A percentile compares a stretch with the other conserved stretches of the same genome.
Conservation (phyloP, 129 eudicot genomes). For the Artemisia annua region DNA sequence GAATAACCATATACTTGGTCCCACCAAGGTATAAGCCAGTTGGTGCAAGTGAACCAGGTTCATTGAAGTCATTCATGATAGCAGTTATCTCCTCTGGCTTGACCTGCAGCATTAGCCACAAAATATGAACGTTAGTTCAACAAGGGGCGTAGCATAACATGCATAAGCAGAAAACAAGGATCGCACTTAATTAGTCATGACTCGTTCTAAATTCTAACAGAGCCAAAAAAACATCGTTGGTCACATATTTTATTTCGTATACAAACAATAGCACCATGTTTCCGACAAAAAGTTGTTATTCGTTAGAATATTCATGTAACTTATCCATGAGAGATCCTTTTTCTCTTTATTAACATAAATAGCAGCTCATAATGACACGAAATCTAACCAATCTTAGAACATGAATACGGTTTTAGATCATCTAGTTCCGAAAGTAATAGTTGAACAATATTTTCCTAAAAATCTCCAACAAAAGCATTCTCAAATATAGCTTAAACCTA, state of each 20-base stretch:
- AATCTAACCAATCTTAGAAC: neutral
- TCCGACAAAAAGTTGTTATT: neutral
- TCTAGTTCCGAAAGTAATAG: neutral
- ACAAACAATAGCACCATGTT: too few species aligned
- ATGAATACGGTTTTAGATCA: conserved; percentile 6
- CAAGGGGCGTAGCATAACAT: too few species aligned
- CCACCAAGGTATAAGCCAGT: conserved; percentile 92
- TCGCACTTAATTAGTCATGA: too few species aligned
- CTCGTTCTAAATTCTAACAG: too few species aligned
- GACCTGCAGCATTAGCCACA: conserved; percentile 41
- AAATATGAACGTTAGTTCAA: conserved; percentile 1
- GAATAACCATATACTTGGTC: conserved; percentile 87
- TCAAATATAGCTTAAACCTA: neutral
- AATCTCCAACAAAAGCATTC: neutral
- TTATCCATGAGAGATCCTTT: neutral
- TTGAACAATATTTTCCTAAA: neutral
- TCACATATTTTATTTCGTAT: too few species aligned
- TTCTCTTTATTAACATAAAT: too few species aligned
- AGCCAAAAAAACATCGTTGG: too few species aligned
- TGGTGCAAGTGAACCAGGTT: conserved; percentile 89
- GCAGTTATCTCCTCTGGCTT: conserved; percentile 73
- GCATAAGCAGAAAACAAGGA: too few species aligned
- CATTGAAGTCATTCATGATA: conserved; percentile 71
- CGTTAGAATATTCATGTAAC: neutral
- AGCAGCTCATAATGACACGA: too few species aligned